Base-by-base conservation (phyloP, 768 basidiomycete genomes). In the Clavaria fumosa region DNA sequence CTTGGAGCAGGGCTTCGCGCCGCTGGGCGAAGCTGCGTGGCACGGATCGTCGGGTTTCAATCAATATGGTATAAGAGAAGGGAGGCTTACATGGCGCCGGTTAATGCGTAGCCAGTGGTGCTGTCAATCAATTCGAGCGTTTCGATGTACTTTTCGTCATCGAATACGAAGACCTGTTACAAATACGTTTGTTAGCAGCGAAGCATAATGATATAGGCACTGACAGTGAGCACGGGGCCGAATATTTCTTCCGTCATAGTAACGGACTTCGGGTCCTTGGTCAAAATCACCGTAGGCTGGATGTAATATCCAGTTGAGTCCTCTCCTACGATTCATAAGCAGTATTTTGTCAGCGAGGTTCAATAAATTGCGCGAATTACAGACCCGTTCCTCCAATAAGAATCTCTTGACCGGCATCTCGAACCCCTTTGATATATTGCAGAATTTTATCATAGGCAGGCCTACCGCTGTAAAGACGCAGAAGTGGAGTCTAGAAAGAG, bases 241-340 rank as follows among this genome's bases (percentile, higher is more conserved):
- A 99, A 97, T 49, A 99, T 84, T 61, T 99, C 95, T 47, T 96
- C 85, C 5, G 70, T 71, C 74, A 99, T 84, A 2, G 90, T 91
- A 31, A 91, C 58, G 2, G 76, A 82, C 43, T 72, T 72, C 27
- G 95, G 89, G 53, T 97, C 86, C 52, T 83, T 82, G 48, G 80
- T 93, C 42, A 86, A 59, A 50, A 99, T 91, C 41, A 96, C 75
- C 5, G 95, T 99, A 3, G 95, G 95, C 54, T 90, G 75, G 41
- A 99, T 65, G 57, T 79, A 97, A 68, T 75, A 99, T 5, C 95
- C 95, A 50, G 74, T 85, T 17, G 86, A 88, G 55, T 81, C 79
- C 53, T 97, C 85, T 31, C 69, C 85, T 81, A 44, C 28, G 12
- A 37, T 22, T 34, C n/a, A 31, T 2, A 34, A 30, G 7, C 31